phyloP scores from a whole-genome alignment of 495 filamentous ascomycete species.

The Xylaria bambusicola region DNA sequence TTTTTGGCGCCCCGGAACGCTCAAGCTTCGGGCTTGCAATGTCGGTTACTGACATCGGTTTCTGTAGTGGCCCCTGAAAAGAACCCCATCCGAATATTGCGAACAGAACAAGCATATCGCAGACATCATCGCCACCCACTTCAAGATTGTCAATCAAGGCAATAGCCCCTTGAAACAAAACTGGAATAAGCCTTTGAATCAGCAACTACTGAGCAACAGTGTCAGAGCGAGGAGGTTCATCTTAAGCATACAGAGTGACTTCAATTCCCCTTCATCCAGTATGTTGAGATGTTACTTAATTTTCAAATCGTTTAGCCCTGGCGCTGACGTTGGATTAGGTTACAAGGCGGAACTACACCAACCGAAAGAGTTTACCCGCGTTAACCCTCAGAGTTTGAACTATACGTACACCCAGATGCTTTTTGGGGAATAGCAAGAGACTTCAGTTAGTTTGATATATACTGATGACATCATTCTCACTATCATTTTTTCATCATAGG shows the following conservation, averaged over 20 bases:
- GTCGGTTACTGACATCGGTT: not conserved
- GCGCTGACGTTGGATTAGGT: not conserved
- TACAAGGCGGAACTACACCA: not conserved
- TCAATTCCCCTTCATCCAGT: not conserved
- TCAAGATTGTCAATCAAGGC: conserved; percentile 13
- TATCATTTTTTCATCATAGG: too few species aligned
- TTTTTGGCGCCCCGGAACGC: too few species aligned
- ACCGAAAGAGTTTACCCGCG: not conserved
- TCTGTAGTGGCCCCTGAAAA: conserved; percentile 4
- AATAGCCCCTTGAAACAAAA: conserved; percentile 4
- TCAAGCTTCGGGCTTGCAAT: not conserved
- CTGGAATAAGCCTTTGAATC: conserved; percentile 6
- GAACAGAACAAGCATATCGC: conserved; percentile 11
- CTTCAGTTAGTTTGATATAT: not conserved
- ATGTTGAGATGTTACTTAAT: not conserved
- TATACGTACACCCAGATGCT: conserved; percentile 11
- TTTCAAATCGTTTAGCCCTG: too few species aligned
- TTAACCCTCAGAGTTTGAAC: conserved; percentile 7
- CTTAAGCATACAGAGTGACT: conserved; percentile 6
- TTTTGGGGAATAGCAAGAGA: not conserved
- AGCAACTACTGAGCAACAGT: conserved; percentile 7
- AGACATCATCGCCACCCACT: conserved; percentile 8
- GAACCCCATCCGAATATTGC: not conserved
- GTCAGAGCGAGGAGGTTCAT: not conserved
- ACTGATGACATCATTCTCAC: too few species aligned